phyloP scores from a whole-genome alignment of 345 rosid genomes.

The Barbarea vulgaris region DNA sequence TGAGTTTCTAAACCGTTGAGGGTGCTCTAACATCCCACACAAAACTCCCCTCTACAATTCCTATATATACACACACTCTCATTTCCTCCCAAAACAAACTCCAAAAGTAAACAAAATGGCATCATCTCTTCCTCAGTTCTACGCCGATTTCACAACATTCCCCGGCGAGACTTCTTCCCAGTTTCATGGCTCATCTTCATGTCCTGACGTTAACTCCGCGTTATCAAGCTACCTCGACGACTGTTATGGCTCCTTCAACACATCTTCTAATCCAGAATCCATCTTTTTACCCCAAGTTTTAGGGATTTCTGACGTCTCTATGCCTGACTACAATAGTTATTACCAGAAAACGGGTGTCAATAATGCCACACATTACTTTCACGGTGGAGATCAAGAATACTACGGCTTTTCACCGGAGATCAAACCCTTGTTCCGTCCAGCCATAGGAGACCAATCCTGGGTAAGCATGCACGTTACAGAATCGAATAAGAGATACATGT shows the following conservation, averaged over 20 bases:
- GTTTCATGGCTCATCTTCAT: constrained; percentile 34
- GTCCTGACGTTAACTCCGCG: constrained; percentile 28
- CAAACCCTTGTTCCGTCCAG: constrained; percentile 47
- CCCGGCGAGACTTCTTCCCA: constrained; percentile 45
- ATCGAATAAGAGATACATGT: neutral
- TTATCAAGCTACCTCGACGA: constrained; percentile 30
- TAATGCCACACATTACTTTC: constrained; percentile 40
- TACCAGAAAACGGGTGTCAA: constrained; percentile 29
- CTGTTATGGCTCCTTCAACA: constrained; percentile 24
- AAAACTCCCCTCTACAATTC: constrained; percentile 15
- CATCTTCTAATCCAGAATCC: constrained; percentile 27
- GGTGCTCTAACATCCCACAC: constrained; percentile 31
- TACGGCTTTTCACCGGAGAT: constrained; percentile 47
- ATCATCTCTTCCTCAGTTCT: constrained; percentile 57
- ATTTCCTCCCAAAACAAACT: constrained; percentile 33
- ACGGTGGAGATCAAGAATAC: constrained; percentile 56
- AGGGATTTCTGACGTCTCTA: constrained; percentile 46
- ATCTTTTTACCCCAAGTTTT: constrained; percentile 23
- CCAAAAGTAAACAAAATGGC: constrained; percentile 42
- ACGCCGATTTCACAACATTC: constrained; percentile 46
- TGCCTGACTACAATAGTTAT: constrained; percentile 42
- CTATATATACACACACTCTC: constrained; percentile 35
- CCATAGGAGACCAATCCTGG: constrained; percentile 47
- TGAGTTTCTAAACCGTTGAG: no score
- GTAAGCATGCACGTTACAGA: constrained; percentile 23